Conservation (phyloP, 257 asterid species). For the Paraleonurus japonicus region DNA sequence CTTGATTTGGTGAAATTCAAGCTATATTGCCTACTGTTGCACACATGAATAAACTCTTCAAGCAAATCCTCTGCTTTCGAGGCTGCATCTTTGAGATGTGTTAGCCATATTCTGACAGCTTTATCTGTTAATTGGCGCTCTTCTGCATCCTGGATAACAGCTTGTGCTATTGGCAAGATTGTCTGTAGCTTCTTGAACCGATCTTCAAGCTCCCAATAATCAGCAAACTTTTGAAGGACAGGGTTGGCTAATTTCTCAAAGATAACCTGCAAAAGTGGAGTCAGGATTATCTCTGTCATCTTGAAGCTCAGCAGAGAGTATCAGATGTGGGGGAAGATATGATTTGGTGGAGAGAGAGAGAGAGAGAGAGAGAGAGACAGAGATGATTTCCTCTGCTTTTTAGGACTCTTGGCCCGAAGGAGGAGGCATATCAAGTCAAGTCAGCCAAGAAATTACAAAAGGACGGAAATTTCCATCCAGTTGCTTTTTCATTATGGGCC, state of each 20-base stretch:
- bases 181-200: constrained; percentile 10
- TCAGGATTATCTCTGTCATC: constrained; percentile 28
- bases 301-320: background rate
- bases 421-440: background rate
- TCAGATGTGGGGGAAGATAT: background rate
- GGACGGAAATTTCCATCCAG: background rate
- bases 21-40: background rate
- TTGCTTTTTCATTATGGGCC: background rate
- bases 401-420: background rate
- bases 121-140: constrained; percentile 20
- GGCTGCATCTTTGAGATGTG: constrained; percentile 22
- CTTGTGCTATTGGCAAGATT: constrained; percentile 19
- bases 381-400: background rate
- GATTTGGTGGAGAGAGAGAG: background rate
- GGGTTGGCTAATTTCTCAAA: constrained; percentile 28
- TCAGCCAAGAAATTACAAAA: background rate
- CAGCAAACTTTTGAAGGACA: constrained; percentile 7
- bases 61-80: constrained; percentile 21
- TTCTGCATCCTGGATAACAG: constrained; percentile 23
- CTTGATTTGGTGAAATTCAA: background rate
- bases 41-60: constrained; percentile 10
- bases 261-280: constrained; percentile 29
- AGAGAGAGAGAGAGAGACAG: background rate
- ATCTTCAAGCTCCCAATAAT: constrained; percentile 13
- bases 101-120: constrained; percentile 20